Percentiles rank a stretch among this genome's conserved stretches.
These are phyloP conservation scores for Plectosphaerella plurivora DNA, from an alignment of 2,329 filamentous ascomycete genomes.

Conservation along the genomic window DNA sequence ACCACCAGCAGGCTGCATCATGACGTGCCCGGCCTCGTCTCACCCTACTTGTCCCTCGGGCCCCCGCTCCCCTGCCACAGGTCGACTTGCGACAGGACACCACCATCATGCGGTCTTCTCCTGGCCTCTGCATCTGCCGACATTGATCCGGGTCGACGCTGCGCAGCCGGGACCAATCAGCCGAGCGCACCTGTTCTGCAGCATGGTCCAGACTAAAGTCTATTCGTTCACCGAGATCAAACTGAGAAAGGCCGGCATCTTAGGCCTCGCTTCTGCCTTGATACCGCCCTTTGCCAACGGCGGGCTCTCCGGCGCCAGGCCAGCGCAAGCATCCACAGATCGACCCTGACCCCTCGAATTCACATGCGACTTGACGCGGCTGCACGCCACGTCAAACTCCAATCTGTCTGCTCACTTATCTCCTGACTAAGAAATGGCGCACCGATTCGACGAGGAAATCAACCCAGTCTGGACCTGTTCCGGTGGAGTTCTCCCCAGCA, in stretches of 20 bases:
- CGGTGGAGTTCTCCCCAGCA: too few relatives aligned
- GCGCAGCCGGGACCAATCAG: constrained; percentile 1
- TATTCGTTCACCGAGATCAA: constrained; percentile 1
- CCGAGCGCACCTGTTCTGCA: neutral
- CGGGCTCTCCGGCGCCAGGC: neutral
- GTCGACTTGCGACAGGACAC: neutral
- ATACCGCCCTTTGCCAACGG: neutral
- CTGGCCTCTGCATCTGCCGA: neutral
- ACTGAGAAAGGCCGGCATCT: neutral
- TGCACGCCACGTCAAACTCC: neutral
- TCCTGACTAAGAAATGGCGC: neutral
- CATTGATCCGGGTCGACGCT: neutral
- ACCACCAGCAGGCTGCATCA: too few relatives aligned
- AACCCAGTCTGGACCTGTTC: too few relatives aligned
- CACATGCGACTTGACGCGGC: neutral
- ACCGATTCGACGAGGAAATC: neutral
- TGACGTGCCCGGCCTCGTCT: too few relatives aligned
- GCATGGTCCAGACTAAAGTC: neutral
- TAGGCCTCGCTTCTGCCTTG: neutral
- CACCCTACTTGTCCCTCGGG: too few relatives aligned
- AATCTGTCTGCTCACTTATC: too few relatives aligned
- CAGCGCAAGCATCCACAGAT: neutral
- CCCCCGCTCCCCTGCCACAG: neutral
- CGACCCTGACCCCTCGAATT: neutral
- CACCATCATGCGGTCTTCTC: neutral